Base-by-base conservation (phyloP, 306 rosid genomes). In the Gastrolobium villosum region DNA sequence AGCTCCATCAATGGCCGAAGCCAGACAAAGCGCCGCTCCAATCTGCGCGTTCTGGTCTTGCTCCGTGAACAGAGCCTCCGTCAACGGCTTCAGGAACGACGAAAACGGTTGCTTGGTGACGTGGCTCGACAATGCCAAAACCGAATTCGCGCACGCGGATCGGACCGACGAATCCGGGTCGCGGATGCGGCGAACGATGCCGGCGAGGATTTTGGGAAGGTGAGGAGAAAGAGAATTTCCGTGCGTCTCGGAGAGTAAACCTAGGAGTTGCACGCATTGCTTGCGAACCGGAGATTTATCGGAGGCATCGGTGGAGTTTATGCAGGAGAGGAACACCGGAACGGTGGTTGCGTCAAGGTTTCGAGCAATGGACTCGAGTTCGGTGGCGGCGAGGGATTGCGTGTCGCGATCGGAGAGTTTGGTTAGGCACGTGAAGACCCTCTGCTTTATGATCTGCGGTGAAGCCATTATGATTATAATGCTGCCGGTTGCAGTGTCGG, bases 391-490 rank as follows among this genome's bases (percentile, higher is more conserved):
- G 20, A 89, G 54, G 34, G 96, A 79, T 44, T 93, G 90, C 2
- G 99, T 96, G 46, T 96, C 99, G 2, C 99, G 93, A 86, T 96
- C 99, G 63, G 99, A 90, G 82, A 96, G 98, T 85, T 89, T 96
- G 50, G 92, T 86, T n/a, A 96, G 89, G 88, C 94, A 93, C 1
- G 92, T 79, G 83, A 93, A 85, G 49, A 96, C 88, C 32, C 90
- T 89, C 72, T 88, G 97, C 88, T 93, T 93, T 46, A 93, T 71
- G 80, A 61, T 90, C 48, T 90, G 91, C 5, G 81, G 72, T 10
- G 91, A 40, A 7, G 97, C 78, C 98, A 94, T 94, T 62, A 54
- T 60, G 76, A 44, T 35, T 55, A 2, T 7, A 52, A 7, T 43
- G 30, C 10, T 11, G 41, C 20, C 59, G 84, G 40, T 14, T 77